Percentiles rank a stretch among this genome's conserved stretches.
These are phyloP conservation scores for Botrytis sinoallii DNA, from an alignment of 2,329 filamentous ascomycete genomes.

Conservation along the genomic window DNA sequence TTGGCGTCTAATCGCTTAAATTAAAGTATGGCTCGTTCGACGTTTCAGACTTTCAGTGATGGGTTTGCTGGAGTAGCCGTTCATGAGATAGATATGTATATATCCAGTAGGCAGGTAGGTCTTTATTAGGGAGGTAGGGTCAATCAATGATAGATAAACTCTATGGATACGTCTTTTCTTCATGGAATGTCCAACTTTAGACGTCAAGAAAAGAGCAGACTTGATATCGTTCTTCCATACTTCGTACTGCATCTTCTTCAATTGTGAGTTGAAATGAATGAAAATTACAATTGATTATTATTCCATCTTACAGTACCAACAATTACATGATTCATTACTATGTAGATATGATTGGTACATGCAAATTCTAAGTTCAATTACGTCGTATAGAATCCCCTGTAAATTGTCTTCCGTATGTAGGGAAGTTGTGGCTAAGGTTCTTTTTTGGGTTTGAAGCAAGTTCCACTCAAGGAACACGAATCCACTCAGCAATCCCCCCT, in stretches of 20 bases:
- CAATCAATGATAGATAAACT: not conserved
- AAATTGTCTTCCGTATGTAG: not conserved
- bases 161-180: not conserved
- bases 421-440: slow-evolving; percentile 1
- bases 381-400: slow-evolving; percentile 6
- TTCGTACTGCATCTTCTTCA: not conserved
- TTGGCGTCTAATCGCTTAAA: slow-evolving; percentile 10
- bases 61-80: not conserved
- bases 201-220: not conserved
- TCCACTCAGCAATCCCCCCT: slow-evolving; percentile 17
- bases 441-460: slow-evolving; percentile 11
- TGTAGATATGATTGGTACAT: not conserved
- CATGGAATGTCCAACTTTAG: not conserved
- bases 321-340: not conserved
- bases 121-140: not conserved
- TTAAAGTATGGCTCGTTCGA: not conserved
- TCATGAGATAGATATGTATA: not conserved
- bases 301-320: not conserved
- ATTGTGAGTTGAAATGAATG: not conserved
- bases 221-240: not conserved
- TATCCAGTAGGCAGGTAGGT: not conserved
- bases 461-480: slow-evolving; percentile 16
- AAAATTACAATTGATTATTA: not conserved
- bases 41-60: not conserved
- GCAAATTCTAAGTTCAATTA: not conserved